Evolutionary conservation across 495 filamentous ascomycete species (phyloP), one percentile per base, ranked within the genome.

Genomic region (Penicillium paxilli): DNA sequence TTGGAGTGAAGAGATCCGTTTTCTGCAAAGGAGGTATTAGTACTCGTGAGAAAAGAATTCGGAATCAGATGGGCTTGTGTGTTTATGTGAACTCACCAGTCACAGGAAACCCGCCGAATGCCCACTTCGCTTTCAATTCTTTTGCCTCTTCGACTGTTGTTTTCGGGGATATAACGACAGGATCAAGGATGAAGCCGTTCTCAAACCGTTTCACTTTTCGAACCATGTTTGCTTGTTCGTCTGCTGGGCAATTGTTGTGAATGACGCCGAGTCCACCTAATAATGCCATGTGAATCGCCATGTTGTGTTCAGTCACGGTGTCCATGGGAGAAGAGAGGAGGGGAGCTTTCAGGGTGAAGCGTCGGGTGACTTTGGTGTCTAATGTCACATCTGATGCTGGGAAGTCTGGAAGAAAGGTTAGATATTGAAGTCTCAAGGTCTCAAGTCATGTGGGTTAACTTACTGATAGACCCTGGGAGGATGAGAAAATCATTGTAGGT

Each of bases 311-410:
- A 10, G 94, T 99, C 64, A 99, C 94, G 30, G 94, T 99, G 80
- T 99, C 94, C 94, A 99, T 99, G 60, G 94, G 95, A 22, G 92
- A 97, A 19, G 95, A 98, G 41, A 96, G 82, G 62, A 99, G 87
- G 37, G 94, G 94, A 9, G 89, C 91, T 80, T 96, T 99, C 61
- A 99, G 77, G 14, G 86, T 83, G 71, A 98, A 92, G 59, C 90
- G 85, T 82, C 91, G 95, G 56, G 94, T 98, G 55, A 98, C 83
- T 32, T 89, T 90, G n/a, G 93, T 90, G 47, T 97, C 94, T 40
- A 98, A 87, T 42, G 75, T 76, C 48, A 98, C 94, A 60, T 90
- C 88, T 33, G 89, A 91, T 51, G 95, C 93, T 51, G 94, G 84
- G 74, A 98, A 99, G 65, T 83, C 85, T 86, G 45, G 61, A 42